Evolutionary conservation across 1,284 basidiomycete genomes (phyloP), one percentile per base, ranked within the genome.

Genomic region (Moesziomyces parantarcticus): DNA sequence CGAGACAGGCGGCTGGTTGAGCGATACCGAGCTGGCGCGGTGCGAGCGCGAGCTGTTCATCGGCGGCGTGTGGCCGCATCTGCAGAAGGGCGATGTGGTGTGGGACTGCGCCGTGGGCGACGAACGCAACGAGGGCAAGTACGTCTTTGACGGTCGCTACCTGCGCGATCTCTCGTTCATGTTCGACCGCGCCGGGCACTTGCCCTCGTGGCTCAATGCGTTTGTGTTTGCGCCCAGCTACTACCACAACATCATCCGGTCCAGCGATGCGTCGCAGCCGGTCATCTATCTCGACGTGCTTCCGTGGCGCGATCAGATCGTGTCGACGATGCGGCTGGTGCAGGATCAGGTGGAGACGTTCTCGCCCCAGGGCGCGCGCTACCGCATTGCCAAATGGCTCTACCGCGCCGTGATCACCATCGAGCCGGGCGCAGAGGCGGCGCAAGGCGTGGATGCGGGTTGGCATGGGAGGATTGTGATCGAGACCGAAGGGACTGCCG

Each of bases 331-430:
- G 61, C 58, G 73, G 18, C 77, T 86, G 39, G 81, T 82, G 23
- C 80, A 83, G 58, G 85, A 85, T 39, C 79, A 82, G 50, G 79
- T 84, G n/a, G 74, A 83, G 44, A 77, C 83, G 23, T 62, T 77
- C 20, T 80, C 80, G 9, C 80, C 83, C 2, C 80, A 84, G 50
- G 82, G 84, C 13, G 74, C 67, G 25, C 65, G 73, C 18, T 85
- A 86, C 67, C 67, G 79, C 11, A 77, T 86, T 59, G 77, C 80
- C 32, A 83, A 82, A 56, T 85, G 84, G 81, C 79, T 86, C 29
- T 86, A 86, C 69, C 76, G 85, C 5, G 79, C 81, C 0, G 67
- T 68, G n/a, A 74, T 84, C 47, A 67, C 58, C 22, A 52, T 84
- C n/a, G 62, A 58, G 2, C 46, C 60, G 4, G 75, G 76, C 5